Evolutionary conservation across 169 alveolate species (phyloP), one percentile per base, ranked within the genome.

Genomic region (Plasmodium cynomolgi): DNA sequence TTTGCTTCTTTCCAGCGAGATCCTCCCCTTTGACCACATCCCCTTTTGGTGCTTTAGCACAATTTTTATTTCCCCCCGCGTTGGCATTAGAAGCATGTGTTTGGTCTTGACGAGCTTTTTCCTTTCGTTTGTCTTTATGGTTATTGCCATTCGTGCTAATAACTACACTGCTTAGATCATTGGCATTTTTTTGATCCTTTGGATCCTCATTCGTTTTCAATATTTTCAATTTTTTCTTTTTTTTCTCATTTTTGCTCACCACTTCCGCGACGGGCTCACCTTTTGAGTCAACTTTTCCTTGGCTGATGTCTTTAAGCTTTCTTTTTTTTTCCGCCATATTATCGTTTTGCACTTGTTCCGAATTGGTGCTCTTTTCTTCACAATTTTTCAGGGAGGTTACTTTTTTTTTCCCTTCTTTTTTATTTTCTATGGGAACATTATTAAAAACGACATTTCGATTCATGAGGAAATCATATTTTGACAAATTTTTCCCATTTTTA

Each of bases 401-500:
- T 31, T 23, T 68, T n/a, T 75, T 75, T 34, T 85, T 85, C 47
- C 44, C 86, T 31, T 79, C 71, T 56, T 31, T 81, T 44, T 85
- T 77, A 54, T 75, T 74, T 85, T 84, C 85, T 56, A 54, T 41
- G 26, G 29, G 23, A 74, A 85, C 85, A 47, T 39, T 85, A 50
- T 85, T 79, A 29, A 79, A 26, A 74, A 41, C 26, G 20, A 58
- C 47, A 56, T 85, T 85, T 77, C 44, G 62, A 44, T 41, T 85
- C 86, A 85, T 33, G 71, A 85, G 81, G 71, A 85, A 85, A 77
- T 85, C 93, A 58, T 85, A 85, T 85, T 85, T 85, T 15, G 93
- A 85, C 47, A 85, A 17, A 33, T 83, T 47, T 74, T 54, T 75
- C 39, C 20, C 83, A 85, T 56, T 85, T 37, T 3, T 29, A 54